Percentiles rank a stretch among this genome's conserved stretches.
phyloP scores from a whole-genome alignment of 1,139 yeast genomes.

The Saccharomyces hybrid region DNA sequence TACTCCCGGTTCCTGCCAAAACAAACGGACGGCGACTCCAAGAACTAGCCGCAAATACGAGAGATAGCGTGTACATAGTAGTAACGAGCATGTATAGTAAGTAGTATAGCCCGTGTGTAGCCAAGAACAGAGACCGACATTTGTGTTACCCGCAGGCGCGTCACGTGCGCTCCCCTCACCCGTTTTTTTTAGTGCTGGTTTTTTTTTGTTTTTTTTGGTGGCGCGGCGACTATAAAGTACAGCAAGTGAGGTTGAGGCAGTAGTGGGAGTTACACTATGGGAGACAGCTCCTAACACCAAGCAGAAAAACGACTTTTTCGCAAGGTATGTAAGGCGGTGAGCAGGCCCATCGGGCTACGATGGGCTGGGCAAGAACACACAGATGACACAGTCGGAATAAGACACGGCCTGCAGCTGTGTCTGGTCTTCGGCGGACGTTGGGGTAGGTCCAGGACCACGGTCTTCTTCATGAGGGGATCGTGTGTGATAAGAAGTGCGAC shows the following conservation, averaged over 20 bases:
- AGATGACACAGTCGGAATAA: background rate
- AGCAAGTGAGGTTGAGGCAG: background rate
- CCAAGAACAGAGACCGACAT: too few relatives aligned
- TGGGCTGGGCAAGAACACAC: background rate
- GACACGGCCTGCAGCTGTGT: background rate
- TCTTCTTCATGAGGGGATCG: background rate
- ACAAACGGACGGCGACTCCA: background rate
- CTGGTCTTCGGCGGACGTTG: background rate
- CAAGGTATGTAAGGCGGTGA: background rate
- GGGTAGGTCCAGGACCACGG: too few relatives aligned
- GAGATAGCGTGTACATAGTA: background rate
- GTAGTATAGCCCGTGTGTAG: background rate
- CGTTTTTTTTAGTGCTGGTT: background rate
- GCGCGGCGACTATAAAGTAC: conserved; percentile 1
- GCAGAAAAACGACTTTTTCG: conserved; percentile 1
- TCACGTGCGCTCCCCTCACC: background rate
- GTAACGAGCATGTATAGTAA: background rate
- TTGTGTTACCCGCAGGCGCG: background rate
- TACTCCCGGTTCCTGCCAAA: conserved; percentile 14
- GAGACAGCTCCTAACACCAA: background rate
- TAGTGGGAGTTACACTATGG: background rate
- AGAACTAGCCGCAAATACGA: background rate
- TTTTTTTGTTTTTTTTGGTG: background rate
- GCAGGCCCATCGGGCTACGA: background rate
- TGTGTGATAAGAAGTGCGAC: background rate